Evolutionary conservation across 192 early-diverging fungal species (phyloP), one percentile per base, ranked within the genome.

Genomic region (Gamsiella multidivaricata): DNA sequence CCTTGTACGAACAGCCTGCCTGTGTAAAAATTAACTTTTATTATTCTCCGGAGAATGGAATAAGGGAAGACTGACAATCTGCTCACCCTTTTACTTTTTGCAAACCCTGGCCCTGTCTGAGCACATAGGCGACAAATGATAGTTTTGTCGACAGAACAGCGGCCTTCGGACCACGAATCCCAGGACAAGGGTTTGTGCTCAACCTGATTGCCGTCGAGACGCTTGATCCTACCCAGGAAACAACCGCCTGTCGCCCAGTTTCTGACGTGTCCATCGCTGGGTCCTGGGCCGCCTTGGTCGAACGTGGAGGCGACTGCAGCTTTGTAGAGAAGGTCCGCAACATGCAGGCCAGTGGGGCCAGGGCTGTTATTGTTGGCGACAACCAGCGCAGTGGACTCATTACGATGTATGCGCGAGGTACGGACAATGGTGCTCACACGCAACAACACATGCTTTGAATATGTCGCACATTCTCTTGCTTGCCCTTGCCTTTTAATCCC

Each of bases 291-390:
- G 91, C 93, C 11, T 82, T 98, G 2, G 91, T 97, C 3, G 88
- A 93, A 61, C 89, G 97, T 53, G 97, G 96, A 49, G 74, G 74
- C 15, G 83, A 86, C 22, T 98, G 97, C 73, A 84, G 91, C 0
- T 98, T 98, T 69, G 85, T 93, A 37, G 91, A 94, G 8, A 98
- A 98, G 80, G 91, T 98, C 11, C 84, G 94, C 39, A 88, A 90
- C 32, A 96, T 97, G 95, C 95, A 98, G 83, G 78, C 67, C 8
- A 88, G 88, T 36, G 95, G 95, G 26, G 94, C 94, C 2, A 83
- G 85, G 12, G 94, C 91, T 1, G 95, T 98, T 20, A 84, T 96
- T 26, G 94, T 98, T 17, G 96, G 95, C 18, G 95, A 98, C 71
- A 82, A 85, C 28, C 85, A 87, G 64, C 84, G 84, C n/a, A 84